Base-by-base conservation (phyloP, 805 yeast genomes). In the Suhomyces sp. region DNA sequence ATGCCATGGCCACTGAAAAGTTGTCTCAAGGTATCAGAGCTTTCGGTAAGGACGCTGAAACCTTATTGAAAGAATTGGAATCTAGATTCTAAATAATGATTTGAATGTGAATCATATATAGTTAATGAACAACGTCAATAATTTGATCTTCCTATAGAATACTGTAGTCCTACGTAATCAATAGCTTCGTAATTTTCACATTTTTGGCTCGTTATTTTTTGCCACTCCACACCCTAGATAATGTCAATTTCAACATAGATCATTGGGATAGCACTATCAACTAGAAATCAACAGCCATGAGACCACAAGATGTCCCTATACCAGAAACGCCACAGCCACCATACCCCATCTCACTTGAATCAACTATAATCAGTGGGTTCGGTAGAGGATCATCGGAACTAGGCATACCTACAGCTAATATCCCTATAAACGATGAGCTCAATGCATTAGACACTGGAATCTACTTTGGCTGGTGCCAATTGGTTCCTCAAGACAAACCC, bases 1-100 rank as follows among this genome's bases (percentile, higher is more conserved):
- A 94, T 73, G 94, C 94, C 60, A 93, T 94, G 98, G 96, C 97
- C 65, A 90, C 97, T 61, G 97, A 90, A 80, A 94, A 94, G 82
- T 84, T 94, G 71, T 77, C 97, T 64, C 97, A 94, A 72, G 99
- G 99, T 84, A 94, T 94, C 79, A 88, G 98, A 83, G 85, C 86
- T 74, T 94, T 94, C 77, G 89, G 97, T 65, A 93, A 88, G 73
- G 99, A 94, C 74, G 87, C 96, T 66, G 85, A 78, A 64, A 86
- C 97, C 52, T 83, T 94, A 71, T 76, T 84, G 72, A 73, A 80
- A 55, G 78, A 84, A 68, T 81, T 88, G 72, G 84, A 84, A 71
- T 72, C 79, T 63, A 85, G 79, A 70, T 74, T 84, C 59, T 66
- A 76, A 62, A 75, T 31, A 29, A 29, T 36, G 17, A 36, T 7